Conservation (phyloP, 371 early-diverging fungal genomes). For the Vairimorpha necatrix region DNA sequence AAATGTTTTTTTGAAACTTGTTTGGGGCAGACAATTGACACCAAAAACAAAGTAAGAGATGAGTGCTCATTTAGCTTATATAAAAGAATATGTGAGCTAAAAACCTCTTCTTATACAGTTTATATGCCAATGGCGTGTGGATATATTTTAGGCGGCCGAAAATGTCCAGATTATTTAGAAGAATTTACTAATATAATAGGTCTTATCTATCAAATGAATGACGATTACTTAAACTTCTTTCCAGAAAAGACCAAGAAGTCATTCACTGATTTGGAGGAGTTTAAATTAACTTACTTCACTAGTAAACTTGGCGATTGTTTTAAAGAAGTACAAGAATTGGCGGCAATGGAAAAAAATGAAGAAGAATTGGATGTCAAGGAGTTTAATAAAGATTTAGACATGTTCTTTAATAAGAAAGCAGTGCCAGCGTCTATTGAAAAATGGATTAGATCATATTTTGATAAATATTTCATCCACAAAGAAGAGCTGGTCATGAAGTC, state of each 20-base stretch:
- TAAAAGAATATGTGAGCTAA: slow-evolving; percentile 82
- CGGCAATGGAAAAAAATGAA: too few relatives aligned
- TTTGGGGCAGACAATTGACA: slow-evolving; percentile 71
- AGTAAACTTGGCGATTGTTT: too few relatives aligned
- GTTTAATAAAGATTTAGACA: background rate
- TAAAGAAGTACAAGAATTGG: too few relatives aligned
- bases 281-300: slow-evolving; percentile 88
- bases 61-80: slow-evolving; percentile 66
- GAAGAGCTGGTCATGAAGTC: background rate
- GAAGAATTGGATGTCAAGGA: background rate
- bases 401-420: background rate
- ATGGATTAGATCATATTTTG: background rate
- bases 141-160: slow-evolving; percentile 7
- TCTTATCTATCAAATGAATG: slow-evolving; percentile 81
- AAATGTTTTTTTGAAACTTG: slow-evolving; percentile 68
- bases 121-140: slow-evolving; percentile 76
- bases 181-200: slow-evolving; percentile 70
- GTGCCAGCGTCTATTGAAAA: background rate
- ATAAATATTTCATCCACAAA: background rate
- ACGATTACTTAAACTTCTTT: slow-evolving; percentile 55
- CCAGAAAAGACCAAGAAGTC: slow-evolving; percentile 87
- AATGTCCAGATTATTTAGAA: slow-evolving; percentile 5
- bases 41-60: slow-evolving; percentile 2
- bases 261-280: slow-evolving; percentile 91
- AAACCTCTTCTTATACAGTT: slow-evolving; percentile 95